phyloP scores from a whole-genome alignment of 306 rosid genomes.

The Trifolium subterraneum region DNA sequence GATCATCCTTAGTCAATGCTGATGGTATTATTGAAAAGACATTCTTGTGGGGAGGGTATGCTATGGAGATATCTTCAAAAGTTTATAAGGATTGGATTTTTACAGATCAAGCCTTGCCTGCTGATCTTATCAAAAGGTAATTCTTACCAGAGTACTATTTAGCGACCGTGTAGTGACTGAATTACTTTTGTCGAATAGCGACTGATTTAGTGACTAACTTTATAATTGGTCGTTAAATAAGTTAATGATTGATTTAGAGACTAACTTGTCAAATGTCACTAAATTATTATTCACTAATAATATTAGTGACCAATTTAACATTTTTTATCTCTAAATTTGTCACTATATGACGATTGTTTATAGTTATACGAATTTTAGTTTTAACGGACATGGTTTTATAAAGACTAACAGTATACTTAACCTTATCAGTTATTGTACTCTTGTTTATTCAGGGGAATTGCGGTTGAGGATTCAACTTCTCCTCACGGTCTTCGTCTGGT shows the following conservation, averaged over 20 bases:
- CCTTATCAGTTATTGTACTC: background rate
- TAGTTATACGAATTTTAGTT: background rate
- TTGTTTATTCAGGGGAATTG: constrained; percentile 37
- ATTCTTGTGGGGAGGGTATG: constrained; percentile 33
- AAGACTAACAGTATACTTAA: background rate
- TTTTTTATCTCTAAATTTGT: too few species aligned
- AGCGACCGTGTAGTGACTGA: too few species aligned
- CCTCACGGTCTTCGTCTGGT: constrained; percentile 38
- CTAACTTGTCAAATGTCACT: too few species aligned
- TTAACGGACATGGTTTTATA: background rate
- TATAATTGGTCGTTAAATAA: too few species aligned
- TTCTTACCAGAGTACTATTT: background rate
- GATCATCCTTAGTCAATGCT: constrained; percentile 41
- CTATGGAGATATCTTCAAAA: constrained; percentile 45
- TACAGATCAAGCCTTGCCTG: constrained; percentile 46
- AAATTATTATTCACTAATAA: too few species aligned
- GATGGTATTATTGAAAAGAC: constrained; percentile 45
- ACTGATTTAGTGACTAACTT: too few species aligned
- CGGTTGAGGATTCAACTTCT: constrained; percentile 31
- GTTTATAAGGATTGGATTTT: constrained; percentile 48
- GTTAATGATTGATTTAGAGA: background rate
- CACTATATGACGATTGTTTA: too few species aligned
- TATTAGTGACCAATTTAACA: background rate
- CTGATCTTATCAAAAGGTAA: constrained; percentile 64
- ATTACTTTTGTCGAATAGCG: too few species aligned